phyloP scores from a whole-genome alignment of 306 rosid genomes.

The Cucurbita moschata region DNA sequence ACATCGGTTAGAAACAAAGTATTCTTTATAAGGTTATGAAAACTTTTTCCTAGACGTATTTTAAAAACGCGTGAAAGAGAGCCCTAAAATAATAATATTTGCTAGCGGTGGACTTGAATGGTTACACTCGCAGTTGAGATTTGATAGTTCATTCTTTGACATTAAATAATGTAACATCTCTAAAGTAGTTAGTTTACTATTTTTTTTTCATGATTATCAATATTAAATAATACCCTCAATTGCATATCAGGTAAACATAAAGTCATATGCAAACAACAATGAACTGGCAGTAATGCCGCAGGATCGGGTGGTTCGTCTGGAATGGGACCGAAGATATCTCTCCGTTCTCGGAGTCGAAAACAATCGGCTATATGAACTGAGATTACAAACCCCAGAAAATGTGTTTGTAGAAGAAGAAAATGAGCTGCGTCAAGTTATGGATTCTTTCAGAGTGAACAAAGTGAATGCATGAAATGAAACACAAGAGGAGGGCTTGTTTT shows the following conservation, averaged over 20 bases:
- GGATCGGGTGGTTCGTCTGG: conserved; percentile 67
- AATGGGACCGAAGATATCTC: conserved; percentile 84
- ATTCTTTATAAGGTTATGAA: too few relatives aligned
- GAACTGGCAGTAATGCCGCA: conserved; percentile 93
- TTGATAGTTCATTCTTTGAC: too few relatives aligned
- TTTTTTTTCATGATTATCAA: too few relatives aligned
- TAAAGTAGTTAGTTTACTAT: too few relatives aligned
- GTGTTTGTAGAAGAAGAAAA: conserved; percentile 60
- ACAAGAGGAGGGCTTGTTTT: background rate
- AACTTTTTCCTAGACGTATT: too few relatives aligned
- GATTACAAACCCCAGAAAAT: conserved; percentile 83
- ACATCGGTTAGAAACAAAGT: too few relatives aligned
- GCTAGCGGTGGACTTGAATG: too few relatives aligned
- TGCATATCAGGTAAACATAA: conserved; percentile 58
- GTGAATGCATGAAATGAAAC: conserved; percentile 11
- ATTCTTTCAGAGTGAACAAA: conserved; percentile 82
- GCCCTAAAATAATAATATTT: too few relatives aligned
- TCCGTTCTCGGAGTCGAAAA: conserved; percentile 95
- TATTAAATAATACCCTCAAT: too few relatives aligned
- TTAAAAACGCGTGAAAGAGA: too few relatives aligned
- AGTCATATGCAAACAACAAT: conserved; percentile 83
- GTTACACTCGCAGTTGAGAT: too few relatives aligned
- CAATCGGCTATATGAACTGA: conserved; percentile 69
- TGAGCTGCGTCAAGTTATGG: conserved; percentile 74
- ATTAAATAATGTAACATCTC: too few relatives aligned